Conservation (phyloP, 208 protist genomes). For the Crithidia brevicula region DNA sequence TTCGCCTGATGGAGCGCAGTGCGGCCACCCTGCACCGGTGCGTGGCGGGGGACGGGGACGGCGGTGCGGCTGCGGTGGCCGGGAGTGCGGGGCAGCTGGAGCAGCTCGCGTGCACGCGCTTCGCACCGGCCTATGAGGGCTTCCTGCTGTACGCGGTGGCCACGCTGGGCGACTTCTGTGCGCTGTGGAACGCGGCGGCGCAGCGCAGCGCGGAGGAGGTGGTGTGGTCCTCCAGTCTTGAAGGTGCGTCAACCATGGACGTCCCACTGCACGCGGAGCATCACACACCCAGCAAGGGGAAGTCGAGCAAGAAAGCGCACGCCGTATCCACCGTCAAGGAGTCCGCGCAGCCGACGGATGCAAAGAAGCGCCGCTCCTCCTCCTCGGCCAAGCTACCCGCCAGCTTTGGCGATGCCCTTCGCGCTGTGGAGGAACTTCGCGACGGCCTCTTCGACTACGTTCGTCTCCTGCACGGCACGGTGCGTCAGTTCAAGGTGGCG, state of each 20-base stretch:
- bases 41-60: too few relatives aligned
- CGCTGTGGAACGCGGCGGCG: slow-evolving; percentile 9
- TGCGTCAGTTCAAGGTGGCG: not conserved
- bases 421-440: slow-evolving; percentile 6
- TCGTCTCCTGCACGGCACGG: not conserved
- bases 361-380: slow-evolving; percentile 3
- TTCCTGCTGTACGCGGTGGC: slow-evolving; percentile 17
- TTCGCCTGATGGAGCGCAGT: slow-evolving; percentile 10
- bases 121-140: slow-evolving; percentile 5
- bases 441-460: slow-evolving; percentile 11
- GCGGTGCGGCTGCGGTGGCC: not conserved
- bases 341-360: too few relatives aligned
- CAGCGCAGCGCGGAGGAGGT: slow-evolving; percentile 7
- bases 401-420: not conserved
- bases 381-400: not conserved
- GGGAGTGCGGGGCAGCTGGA: slow-evolving; percentile 12
- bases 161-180: slow-evolving; percentile 11
- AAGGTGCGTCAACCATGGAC: not conserved
- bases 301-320: not conserved
- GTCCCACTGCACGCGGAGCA: slow-evolving; percentile 4
- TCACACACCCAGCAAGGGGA: not conserved
- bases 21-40: not conserved
- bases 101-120: slow-evolving; percentile 10
- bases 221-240: slow-evolving; percentile 10
- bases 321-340: too few relatives aligned